Percentiles rank a stretch among this genome's conserved stretches.
Evolutionary conservation across 495 filamentous ascomycete genomes (phyloP).

Genomic region (Aspergillus baeticus): DNA sequence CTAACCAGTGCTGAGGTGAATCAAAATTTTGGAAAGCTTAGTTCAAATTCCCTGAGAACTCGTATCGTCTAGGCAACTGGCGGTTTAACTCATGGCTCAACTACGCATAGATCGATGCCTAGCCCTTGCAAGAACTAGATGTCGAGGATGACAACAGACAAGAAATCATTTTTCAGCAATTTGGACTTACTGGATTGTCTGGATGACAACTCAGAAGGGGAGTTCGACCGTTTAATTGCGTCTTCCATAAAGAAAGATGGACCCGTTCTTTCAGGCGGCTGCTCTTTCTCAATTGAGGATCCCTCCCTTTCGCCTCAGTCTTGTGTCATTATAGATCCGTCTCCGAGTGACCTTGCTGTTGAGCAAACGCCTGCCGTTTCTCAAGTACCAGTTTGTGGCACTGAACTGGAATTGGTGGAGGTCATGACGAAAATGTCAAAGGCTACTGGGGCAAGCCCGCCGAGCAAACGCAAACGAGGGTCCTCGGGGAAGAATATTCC

Average conservation of each 20-base stretch:
- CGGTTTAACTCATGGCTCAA: slow-evolving; percentile 18
- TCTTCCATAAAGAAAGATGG: neutral
- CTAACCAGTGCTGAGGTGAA: neutral
- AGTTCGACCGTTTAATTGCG: slow-evolving; percentile 10
- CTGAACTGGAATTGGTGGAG: slow-evolving; percentile 5
- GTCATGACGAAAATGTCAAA: neutral
- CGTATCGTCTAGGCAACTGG: slow-evolving; percentile 1
- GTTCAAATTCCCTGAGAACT: neutral
- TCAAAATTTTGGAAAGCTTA: neutral
- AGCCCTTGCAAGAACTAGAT: slow-evolving; percentile 24
- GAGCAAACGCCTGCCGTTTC: neutral
- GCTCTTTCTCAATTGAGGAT: neutral
- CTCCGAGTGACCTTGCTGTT: neutral
- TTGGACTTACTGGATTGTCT: slow-evolving; percentile 46
- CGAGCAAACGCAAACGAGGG: slow-evolving; percentile 24
- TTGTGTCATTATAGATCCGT: neutral
- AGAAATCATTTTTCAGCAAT: slow-evolving; percentile 43
- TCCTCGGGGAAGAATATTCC: slow-evolving; percentile 44
- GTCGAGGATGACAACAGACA: slow-evolving; percentile 25
- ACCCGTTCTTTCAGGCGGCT: neutral
- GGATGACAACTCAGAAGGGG: slow-evolving; percentile 30
- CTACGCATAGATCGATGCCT: slow-evolving; percentile 10
- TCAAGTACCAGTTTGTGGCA: neutral
- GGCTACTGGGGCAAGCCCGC: neutral
- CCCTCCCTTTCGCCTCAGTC: slow-evolving; percentile 2